Conservation (phyloP, 192 early-diverging fungal species). For the Phycomyces blakesleeanus region DNA sequence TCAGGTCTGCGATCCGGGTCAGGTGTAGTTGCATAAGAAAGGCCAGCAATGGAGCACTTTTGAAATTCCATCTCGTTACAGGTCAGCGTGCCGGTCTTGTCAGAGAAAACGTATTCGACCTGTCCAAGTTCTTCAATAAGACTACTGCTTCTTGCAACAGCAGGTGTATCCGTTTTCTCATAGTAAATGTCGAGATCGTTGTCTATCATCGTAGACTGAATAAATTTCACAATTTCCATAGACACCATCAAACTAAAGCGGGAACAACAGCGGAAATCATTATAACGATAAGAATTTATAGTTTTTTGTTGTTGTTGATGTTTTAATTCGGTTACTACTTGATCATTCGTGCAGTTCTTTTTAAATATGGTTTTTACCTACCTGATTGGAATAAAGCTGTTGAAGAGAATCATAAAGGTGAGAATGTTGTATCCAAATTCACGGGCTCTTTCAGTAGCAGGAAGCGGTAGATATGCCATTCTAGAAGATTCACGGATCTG, state of each 20-base stretch:
- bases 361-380: too few relatives aligned
- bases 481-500: too few relatives aligned
- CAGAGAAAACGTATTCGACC: slow-evolving; percentile 73
- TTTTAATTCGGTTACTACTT: too few relatives aligned
- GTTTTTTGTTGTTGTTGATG: too few relatives aligned
- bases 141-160: slow-evolving; percentile 78
- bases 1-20: slow-evolving; percentile 75
- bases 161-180: slow-evolving; percentile 88
- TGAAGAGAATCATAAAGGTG: slow-evolving; percentile 96
- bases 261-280: slow-evolving; percentile 22
- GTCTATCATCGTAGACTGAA: slow-evolving; percentile 85
- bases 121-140: slow-evolving; percentile 93
- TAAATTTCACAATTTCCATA: slow-evolving; percentile 97
- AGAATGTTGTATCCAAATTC: slow-evolving; percentile 85
- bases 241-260: slow-evolving; percentile 86
- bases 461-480: slow-evolving; percentile 39
- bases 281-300: too few relatives aligned
- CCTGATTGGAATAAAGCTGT: slow-evolving; percentile 97
- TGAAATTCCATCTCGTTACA: slow-evolving; percentile 65
- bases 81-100: slow-evolving; percentile 34
- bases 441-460: slow-evolving; percentile 23
- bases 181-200: slow-evolving; percentile 95
- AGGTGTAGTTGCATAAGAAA: slow-evolving; percentile 81
- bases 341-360: too few relatives aligned
- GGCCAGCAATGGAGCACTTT: slow-evolving; percentile 86